Conservation (phyloP, 148 eudicot species). For the Fagopyrum tataricum region DNA sequence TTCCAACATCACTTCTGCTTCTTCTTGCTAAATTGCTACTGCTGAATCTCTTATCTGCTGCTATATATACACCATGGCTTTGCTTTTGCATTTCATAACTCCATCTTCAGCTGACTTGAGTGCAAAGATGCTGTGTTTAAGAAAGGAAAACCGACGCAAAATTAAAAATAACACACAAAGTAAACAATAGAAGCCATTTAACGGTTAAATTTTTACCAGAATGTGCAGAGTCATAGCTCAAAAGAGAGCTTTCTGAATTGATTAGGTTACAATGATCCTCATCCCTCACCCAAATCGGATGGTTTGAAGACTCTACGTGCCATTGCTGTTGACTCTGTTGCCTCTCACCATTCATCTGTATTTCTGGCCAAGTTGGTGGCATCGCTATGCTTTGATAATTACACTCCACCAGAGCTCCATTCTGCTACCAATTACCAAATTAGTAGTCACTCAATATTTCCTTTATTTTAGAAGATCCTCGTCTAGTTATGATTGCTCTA, state of each 20-base stretch:
- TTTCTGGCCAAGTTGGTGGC: conserved; percentile 72
- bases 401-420: conserved; percentile 48
- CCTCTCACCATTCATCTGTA: conserved; percentile 43
- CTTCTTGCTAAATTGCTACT: conserved; percentile 9
- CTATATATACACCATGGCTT: conserved; percentile 15
- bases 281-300: conserved; percentile 64
- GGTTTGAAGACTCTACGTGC: conserved; percentile 42
- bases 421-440: conserved; percentile 24
- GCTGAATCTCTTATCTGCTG: conserved; percentile 11
- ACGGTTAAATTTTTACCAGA: conserved; percentile 45
- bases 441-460: not conserved
- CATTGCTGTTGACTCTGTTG: conserved; percentile 46
- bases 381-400: conserved; percentile 45
- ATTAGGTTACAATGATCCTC: conserved; percentile 52
- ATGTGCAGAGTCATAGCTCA: conserved; percentile 72
- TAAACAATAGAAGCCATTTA: not conserved
- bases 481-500: not conserved
- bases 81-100: conserved; percentile 35
- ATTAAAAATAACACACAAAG: no score
- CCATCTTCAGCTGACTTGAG: conserved; percentile 75
- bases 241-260: conserved; percentile 54
- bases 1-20: conserved; percentile 1
- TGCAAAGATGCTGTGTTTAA: conserved; percentile 57
- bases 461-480: not conserved
- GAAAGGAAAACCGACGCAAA: not conserved